Conservation (phyloP, 2,329 filamentous ascomycete species). For the Amesomyces nigricolor region DNA sequence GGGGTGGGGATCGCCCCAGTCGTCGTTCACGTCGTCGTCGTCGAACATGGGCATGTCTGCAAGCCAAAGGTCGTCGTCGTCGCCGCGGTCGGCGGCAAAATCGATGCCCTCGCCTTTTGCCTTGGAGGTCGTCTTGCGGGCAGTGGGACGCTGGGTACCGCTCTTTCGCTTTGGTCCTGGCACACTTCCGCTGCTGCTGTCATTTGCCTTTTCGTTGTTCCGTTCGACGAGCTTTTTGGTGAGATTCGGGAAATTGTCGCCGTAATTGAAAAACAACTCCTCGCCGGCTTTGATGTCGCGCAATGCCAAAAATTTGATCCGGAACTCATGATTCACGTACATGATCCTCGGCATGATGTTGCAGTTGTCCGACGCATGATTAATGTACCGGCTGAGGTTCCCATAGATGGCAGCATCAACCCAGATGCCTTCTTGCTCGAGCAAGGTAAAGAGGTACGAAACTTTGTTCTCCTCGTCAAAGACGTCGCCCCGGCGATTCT, state of each 20-base stretch:
- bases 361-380: constrained; percentile 62
- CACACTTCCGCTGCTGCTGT: not conserved
- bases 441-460: constrained; percentile 58
- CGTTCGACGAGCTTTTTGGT: constrained; percentile 46
- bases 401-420: constrained; percentile 72
- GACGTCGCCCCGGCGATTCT: constrained; percentile 53
- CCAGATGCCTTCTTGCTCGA: constrained; percentile 57
- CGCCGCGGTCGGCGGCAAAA: constrained; percentile 3
- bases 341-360: constrained; percentile 60
- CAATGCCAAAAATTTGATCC: constrained; percentile 68
- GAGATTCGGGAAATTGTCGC: constrained; percentile 60
- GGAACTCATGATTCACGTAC: constrained; percentile 68
- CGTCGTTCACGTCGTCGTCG: constrained; percentile 21
- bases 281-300: constrained; percentile 64
- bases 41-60: constrained; percentile 4
- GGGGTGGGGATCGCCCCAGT: constrained; percentile 11
- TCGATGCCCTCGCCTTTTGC: constrained; percentile 15
- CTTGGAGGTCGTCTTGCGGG: constrained; percentile 23
- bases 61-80: constrained; percentile 17
- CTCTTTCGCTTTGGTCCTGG: constrained; percentile 18
- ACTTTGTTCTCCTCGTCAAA: constrained; percentile 58
- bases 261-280: constrained; percentile 79
- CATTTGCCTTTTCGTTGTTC: constrained; percentile 21
- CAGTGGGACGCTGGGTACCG: constrained; percentile 14
- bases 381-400: constrained; percentile 79